Conservation (phyloP, 2,329 filamentous ascomycete genomes). For the Cordyceps sp. region DNA sequence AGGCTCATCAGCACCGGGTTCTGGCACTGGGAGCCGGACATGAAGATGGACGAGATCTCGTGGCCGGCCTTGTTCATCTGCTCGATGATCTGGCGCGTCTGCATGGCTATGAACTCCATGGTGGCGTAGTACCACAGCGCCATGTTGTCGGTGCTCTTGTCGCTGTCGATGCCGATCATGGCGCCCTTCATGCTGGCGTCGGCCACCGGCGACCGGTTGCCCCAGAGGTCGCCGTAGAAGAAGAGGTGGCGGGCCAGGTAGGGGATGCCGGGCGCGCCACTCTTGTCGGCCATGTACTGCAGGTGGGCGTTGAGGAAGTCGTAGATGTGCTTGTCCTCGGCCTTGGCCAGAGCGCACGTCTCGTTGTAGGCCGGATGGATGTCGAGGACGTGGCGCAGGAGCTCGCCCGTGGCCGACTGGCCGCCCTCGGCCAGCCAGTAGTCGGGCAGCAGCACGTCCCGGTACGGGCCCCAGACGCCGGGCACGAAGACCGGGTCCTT, state of each 20-base stretch:
- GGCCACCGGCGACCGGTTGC: constrained; percentile 86
- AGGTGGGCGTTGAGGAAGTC: constrained; percentile 87
- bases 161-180: constrained; percentile 71
- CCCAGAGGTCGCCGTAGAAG: constrained; percentile 96
- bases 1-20: constrained; percentile 85
- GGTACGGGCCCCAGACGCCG: constrained; percentile 94
- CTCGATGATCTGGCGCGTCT: constrained; percentile 89
- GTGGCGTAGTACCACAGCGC: constrained; percentile 89
- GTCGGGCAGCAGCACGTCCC: constrained; percentile 78
- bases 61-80: constrained; percentile 87
- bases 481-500: constrained; percentile 83
- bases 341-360: constrained; percentile 62
- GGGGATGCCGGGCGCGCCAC: constrained; percentile 57
- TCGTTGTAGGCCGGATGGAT: constrained; percentile 83
- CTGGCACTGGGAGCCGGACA: constrained; percentile 96
- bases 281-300: constrained; percentile 53
- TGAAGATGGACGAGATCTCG: constrained; percentile 83
- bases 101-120: constrained; percentile 95
- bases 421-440: constrained; percentile 98
- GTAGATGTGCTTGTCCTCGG: constrained; percentile 78
- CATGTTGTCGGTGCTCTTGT: constrained; percentile 74
- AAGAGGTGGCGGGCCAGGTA: constrained; percentile 90
- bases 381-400: constrained; percentile 86
- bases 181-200: constrained; percentile 87
- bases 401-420: constrained; percentile 87